Percentiles rank a stretch among this genome's conserved stretches.
These are phyloP conservation scores for Cubamyces sp. DNA, from an alignment of 768 basidiomycete species.

Conservation along the genomic window DNA sequence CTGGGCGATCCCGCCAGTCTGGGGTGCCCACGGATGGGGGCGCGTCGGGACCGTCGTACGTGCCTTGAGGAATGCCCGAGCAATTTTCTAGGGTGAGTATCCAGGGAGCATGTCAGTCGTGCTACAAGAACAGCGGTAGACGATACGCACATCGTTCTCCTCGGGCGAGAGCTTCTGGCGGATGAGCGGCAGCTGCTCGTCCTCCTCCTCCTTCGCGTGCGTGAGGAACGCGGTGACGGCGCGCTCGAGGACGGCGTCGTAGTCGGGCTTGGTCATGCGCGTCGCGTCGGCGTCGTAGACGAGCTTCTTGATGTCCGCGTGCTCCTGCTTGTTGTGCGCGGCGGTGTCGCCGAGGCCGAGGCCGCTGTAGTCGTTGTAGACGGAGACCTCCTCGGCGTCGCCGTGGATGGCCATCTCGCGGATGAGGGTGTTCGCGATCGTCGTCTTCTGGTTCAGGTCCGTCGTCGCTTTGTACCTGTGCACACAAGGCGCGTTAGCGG, in stretches of 20 bases:
- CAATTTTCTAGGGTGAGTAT: slow-evolving; percentile 18
- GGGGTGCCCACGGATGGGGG: slow-evolving; percentile 29
- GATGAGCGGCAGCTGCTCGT: slow-evolving; percentile 26
- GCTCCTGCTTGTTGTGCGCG: slow-evolving; percentile 27
- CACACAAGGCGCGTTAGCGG: not conserved
- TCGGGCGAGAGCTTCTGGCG: slow-evolving; percentile 20
- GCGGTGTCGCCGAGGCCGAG: slow-evolving; percentile 26
- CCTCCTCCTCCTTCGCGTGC: slow-evolving; percentile 31
- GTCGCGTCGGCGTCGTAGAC: slow-evolving; percentile 20
- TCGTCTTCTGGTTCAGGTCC: slow-evolving; percentile 14
- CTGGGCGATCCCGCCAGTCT: slow-evolving; percentile 30
- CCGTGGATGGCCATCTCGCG: slow-evolving; percentile 29
- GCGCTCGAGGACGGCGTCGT: slow-evolving; percentile 24
- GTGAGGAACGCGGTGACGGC: slow-evolving; percentile 28
- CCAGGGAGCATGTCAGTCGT: not conserved
- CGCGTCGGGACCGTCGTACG: slow-evolving; percentile 29
- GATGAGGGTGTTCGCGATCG: slow-evolving; percentile 27
- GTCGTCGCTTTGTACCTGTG: slow-evolving; percentile 19
- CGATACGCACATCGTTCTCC: slow-evolving; percentile 27
- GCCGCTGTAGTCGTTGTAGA: slow-evolving; percentile 26
- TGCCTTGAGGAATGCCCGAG: slow-evolving; percentile 26
- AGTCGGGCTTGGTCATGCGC: slow-evolving; percentile 15
- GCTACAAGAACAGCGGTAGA: not conserved
- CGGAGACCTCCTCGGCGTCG: slow-evolving; percentile 29
- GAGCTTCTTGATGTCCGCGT: slow-evolving; percentile 12